These are phyloP conservation scores for Phylloporus sp. DNA, from an alignment of 768 basidiomycete genomes.

Conservation along the genomic window DNA sequence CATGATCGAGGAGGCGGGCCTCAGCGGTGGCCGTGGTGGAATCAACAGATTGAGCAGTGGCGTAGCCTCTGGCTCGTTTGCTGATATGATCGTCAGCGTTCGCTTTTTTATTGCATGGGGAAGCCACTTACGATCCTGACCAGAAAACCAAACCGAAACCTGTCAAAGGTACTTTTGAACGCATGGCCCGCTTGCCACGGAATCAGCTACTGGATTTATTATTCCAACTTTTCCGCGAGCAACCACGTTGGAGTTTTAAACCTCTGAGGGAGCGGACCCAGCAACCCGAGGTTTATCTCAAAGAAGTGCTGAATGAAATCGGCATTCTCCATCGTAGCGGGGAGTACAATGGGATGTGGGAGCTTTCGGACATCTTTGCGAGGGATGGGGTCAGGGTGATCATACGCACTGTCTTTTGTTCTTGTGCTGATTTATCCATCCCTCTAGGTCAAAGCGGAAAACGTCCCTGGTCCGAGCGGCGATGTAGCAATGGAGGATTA, in stretches of 20 bases:
- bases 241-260: conserved; percentile 78
- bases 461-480: conserved; percentile 37
- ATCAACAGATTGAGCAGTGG: conserved; percentile 79
- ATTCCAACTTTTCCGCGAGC: conserved; percentile 72
- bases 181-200: conserved; percentile 86
- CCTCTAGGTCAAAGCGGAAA: conserved; percentile 42
- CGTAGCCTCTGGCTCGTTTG: conserved; percentile 56
- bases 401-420: not conserved
- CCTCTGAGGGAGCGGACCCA: conserved; percentile 72
- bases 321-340: conserved; percentile 74
- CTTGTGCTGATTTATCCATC: conserved; percentile 1
- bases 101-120: not conserved
- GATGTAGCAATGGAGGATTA: conserved; percentile 36
- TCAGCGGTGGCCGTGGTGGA: conserved; percentile 63
- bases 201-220: conserved; percentile 84
- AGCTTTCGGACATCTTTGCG: conserved; percentile 70
- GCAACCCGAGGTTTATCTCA: conserved; percentile 84
- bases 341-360: conserved; percentile 76
- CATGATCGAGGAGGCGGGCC: conserved; percentile 68
- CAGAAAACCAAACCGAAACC: conserved; percentile 64
- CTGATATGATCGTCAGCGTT: conserved; percentile 58
- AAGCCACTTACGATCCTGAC: conserved; percentile 8
- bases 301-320: conserved; percentile 74
- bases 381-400: conserved; percentile 48
- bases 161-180: conserved; percentile 70